Evolutionary conservation across 2,329 filamentous ascomycete genomes (phyloP).

Genomic region (Boeremia exigua): DNA sequence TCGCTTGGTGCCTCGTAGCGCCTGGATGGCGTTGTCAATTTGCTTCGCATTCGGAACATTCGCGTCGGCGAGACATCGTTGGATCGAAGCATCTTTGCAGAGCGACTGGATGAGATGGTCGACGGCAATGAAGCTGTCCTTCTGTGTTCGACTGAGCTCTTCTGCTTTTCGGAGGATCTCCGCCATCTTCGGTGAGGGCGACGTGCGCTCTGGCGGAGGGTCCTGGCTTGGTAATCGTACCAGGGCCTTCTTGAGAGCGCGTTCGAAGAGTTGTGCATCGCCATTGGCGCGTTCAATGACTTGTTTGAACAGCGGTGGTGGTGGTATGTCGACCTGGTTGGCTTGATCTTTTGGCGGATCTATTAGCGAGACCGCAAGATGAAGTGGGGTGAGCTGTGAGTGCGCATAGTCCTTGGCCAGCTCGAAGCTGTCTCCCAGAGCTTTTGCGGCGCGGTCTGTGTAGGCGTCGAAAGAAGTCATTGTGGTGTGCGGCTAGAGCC

Average conservation of each 20-base stretch:
- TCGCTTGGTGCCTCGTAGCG: slow-evolving; percentile 89
- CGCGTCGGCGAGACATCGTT: slow-evolving; percentile 77
- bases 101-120: slow-evolving; percentile 91
- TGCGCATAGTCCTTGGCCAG: slow-evolving; percentile 90
- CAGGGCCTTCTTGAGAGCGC: slow-evolving; percentile 87
- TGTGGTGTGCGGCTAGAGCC: slow-evolving; percentile 40
- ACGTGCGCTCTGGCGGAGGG: slow-evolving; percentile 87
- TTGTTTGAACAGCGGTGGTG: slow-evolving; percentile 86
- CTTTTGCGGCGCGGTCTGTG: slow-evolving; percentile 89
- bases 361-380: slow-evolving; percentile 83
- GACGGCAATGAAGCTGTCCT: slow-evolving; percentile 91
- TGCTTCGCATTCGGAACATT: slow-evolving; percentile 93
- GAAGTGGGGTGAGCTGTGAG: slow-evolving; percentile 86
- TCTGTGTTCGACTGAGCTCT: slow-evolving; percentile 95
- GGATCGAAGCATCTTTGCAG: slow-evolving; percentile 77
- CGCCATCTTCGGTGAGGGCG: slow-evolving; percentile 80
- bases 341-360: slow-evolving; percentile 78
- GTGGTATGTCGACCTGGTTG: slow-evolving; percentile 65
- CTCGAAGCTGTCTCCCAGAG: slow-evolving; percentile 84
- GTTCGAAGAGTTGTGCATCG: slow-evolving; percentile 86
- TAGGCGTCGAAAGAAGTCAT: slow-evolving; percentile 87
- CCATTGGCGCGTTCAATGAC: slow-evolving; percentile 93
- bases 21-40: slow-evolving; percentile 85
- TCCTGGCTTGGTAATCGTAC: slow-evolving; percentile 94
- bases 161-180: slow-evolving; percentile 83